Conservation (phyloP, 257 asterid species). For the Solanum ossicruentum region DNA sequence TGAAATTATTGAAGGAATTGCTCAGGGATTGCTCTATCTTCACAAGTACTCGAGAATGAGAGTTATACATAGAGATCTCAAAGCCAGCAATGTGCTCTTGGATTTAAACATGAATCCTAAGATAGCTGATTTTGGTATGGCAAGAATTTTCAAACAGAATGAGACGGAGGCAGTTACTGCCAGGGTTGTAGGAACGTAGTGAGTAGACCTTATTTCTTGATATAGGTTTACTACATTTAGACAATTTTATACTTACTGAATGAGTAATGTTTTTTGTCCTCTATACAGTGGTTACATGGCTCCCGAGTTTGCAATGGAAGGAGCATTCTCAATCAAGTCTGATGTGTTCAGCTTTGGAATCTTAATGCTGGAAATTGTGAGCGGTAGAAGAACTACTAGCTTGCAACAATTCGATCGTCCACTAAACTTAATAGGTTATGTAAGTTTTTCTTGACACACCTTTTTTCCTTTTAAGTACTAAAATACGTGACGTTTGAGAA, state of each 20-base stretch:
- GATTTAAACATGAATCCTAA: conserved; percentile 41
- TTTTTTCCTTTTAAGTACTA: too few relatives aligned
- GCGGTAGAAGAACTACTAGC: conserved; percentile 37
- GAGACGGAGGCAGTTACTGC: conserved; percentile 33
- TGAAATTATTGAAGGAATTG: conserved; percentile 7
- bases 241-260: not conserved
- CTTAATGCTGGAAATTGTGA: conserved; percentile 39
- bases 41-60: not conserved
- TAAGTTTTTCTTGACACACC: conserved; percentile 6
- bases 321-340: conserved; percentile 48
- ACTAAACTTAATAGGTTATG: conserved; percentile 43
- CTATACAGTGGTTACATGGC: conserved; percentile 55
- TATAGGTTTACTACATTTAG: not conserved
- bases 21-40: not conserved
- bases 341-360: conserved; percentile 58
- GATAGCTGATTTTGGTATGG: conserved; percentile 63
- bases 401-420: conserved; percentile 30
- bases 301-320: conserved; percentile 61
- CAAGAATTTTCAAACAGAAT: conserved; percentile 38
- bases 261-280: not conserved
- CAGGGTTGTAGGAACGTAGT: conserved; percentile 49
- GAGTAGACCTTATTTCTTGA: not conserved
- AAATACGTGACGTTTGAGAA: not conserved
- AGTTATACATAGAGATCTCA: not conserved
- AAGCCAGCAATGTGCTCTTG: not conserved